Conservation (phyloP, 2,329 filamentous ascomycete genomes). For the Ploettnerulaceae sp. region DNA sequence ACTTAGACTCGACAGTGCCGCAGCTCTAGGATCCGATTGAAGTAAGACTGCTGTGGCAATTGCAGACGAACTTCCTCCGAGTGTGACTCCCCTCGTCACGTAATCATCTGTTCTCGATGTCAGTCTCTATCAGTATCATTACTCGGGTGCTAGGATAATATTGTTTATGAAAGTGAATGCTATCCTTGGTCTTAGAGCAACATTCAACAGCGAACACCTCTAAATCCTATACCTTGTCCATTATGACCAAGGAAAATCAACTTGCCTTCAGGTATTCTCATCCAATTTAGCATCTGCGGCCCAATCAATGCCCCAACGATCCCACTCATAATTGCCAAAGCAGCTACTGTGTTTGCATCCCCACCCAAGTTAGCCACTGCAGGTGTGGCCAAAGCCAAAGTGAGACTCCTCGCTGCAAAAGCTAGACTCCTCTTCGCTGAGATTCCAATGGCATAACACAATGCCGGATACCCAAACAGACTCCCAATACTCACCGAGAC, state of each 20-base stretch:
- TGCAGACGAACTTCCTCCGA: constrained; percentile 57
- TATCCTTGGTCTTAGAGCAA: no score
- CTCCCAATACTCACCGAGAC: constrained; percentile 47
- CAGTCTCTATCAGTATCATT: constrained; percentile 4
- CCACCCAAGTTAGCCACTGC: constrained; percentile 53
- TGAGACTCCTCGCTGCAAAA: constrained; percentile 52
- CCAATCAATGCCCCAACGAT: constrained; percentile 55
- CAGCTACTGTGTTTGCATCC: constrained; percentile 51
- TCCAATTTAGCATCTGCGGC: constrained; percentile 41
- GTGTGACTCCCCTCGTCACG: constrained; percentile 55
- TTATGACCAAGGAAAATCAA: not conserved
- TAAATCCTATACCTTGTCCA: no score
- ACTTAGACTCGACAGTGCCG: constrained; percentile 53
- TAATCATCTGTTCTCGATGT: constrained; percentile 48
- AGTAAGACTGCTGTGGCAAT: constrained; percentile 55
- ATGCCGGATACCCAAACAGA: constrained; percentile 51
- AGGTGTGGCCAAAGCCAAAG: constrained; percentile 54
- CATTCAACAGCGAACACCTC: no score
- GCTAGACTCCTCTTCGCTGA: constrained; percentile 46
- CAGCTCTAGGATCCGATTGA: constrained; percentile 52
- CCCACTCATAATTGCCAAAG: constrained; percentile 54
- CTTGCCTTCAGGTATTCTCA: constrained; percentile 51
- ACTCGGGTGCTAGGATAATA: no score
- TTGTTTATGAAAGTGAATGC: no score
- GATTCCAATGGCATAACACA: constrained; percentile 53